A percentile compares a stretch with the other conserved stretches of the same genome.
phyloP scores from a whole-genome alignment of 306 rosid species.

The Castanospermum australe region DNA sequence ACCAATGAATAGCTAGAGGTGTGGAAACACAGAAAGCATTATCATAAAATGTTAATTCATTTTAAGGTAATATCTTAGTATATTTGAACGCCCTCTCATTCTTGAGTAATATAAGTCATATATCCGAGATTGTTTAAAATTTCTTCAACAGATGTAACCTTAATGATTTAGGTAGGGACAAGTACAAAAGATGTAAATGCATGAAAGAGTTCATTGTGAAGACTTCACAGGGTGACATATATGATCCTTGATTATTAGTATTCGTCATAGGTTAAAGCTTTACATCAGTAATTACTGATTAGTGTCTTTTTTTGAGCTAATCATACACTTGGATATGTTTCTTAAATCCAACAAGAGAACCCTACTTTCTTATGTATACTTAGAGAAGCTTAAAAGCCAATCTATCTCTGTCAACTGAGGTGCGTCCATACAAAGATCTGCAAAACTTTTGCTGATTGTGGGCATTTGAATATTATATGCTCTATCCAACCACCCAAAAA shows the following conservation, averaged over 20 bases:
- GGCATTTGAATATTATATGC: neutral
- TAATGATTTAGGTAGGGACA: constrained; percentile 24
- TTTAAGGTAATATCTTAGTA: neutral
- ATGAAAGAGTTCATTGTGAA: neutral
- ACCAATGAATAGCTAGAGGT: neutral
- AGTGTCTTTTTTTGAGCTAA: neutral
- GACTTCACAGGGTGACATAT: constrained; percentile 32
- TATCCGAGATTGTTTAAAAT: neutral
- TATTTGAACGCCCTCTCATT: neutral
- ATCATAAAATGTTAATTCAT: neutral
- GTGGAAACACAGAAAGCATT: constrained; percentile 4
- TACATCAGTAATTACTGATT: neutral
- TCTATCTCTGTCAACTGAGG: constrained; percentile 1
- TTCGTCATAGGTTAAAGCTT: neutral
- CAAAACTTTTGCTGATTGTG: neutral
- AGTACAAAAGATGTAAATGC: constrained; percentile 1
- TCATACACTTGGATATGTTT: neutral
- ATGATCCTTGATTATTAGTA: constrained; percentile 7
- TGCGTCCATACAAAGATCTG: constrained; percentile 15
- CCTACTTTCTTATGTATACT: neutral
- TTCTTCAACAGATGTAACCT: neutral
- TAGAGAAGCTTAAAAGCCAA: neutral
- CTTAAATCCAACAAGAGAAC: neutral
- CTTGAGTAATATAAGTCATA: neutral
- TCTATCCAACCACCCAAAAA: constrained; percentile 6